Percentiles rank a stretch among this genome's conserved stretches.
phyloP scores from a whole-genome alignment of 371 early-diverging fungal genomes.

The Smittium mucronatum region DNA sequence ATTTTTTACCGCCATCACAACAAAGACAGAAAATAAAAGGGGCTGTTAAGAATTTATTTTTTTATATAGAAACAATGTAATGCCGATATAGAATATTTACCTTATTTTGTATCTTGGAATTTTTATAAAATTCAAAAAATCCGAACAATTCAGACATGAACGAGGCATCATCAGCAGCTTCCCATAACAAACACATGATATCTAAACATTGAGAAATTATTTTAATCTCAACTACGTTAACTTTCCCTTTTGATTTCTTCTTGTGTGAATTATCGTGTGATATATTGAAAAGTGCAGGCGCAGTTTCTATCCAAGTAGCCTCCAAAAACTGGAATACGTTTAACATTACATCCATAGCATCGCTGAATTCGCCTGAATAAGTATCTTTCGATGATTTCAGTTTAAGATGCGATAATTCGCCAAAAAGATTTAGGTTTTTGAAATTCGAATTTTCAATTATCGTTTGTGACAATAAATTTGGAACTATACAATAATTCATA shows the following conservation, averaged over 20 bases:
- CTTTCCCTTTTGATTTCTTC: conserved; percentile 11
- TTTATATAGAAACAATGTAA: no score
- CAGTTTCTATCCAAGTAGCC: conserved; percentile 58
- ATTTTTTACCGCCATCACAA: background rate
- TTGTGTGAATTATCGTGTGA: conserved; percentile 17
- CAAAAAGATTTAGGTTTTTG: background rate
- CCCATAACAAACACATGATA: background rate
- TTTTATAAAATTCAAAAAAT: background rate
- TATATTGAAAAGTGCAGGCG: conserved; percentile 45
- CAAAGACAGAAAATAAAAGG: no score
- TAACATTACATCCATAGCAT: conserved; percentile 13
- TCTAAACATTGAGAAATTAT: conserved; percentile 16
- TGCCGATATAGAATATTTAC: no score
- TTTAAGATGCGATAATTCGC: background rate
- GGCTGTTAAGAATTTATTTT: no score
- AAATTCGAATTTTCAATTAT: background rate
- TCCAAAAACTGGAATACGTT: conserved; percentile 42
- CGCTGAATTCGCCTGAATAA: background rate
- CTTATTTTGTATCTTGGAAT: conserved; percentile 34
- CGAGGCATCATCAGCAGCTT: background rate
- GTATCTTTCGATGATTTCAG: background rate
- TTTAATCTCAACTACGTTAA: background rate
- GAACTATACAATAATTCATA: background rate
- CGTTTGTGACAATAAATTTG: background rate
- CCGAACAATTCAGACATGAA: conserved; percentile 1